phyloP scores from a whole-genome alignment of 768 basidiomycete species.

The Sporobolomyces roseus region DNA sequence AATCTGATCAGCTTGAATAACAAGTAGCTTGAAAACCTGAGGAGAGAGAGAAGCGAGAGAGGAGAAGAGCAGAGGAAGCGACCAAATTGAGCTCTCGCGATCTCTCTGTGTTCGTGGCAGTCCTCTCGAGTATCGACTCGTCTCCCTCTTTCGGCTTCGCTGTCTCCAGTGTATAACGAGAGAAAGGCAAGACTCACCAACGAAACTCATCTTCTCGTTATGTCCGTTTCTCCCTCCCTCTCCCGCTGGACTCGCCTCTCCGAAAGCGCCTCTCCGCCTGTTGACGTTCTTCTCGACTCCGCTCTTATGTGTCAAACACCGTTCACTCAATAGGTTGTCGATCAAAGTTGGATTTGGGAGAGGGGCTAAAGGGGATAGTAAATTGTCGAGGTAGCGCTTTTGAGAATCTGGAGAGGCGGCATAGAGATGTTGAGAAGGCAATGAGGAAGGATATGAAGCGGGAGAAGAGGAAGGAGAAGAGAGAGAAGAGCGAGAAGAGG shows the following conservation, averaged over 20 bases:
- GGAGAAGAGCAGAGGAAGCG: neutral
- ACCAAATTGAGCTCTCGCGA: too few relatives aligned
- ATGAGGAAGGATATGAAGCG: neutral
- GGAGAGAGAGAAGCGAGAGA: too few relatives aligned
- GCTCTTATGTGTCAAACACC: conserved; percentile 37
- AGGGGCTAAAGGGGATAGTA: neutral
- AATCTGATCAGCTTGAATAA: neutral
- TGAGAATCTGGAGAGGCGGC: conserved; percentile 10
- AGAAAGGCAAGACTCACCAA: conserved; percentile 23
- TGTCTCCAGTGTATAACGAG: too few relatives aligned
- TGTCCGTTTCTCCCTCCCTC: conserved; percentile 16
- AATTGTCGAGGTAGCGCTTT: conserved; percentile 9
- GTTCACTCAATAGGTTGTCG: neutral
- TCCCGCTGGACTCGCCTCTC: neutral
- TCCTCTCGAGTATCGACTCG: too few relatives aligned
- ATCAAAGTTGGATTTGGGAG: conserved; percentile 16
- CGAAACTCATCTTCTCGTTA: conserved; percentile 39
- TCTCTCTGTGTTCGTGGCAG: too few relatives aligned
- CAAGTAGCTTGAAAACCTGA: too few relatives aligned
- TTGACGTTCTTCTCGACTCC: conserved; percentile 22
- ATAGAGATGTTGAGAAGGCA: conserved; percentile 24
- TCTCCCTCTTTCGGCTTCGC: too few relatives aligned
- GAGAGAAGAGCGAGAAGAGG: neutral
- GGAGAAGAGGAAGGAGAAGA: neutral
- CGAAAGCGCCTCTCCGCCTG: neutral